Conservation (phyloP, 805 yeast species). For the Candida piceae region DNA sequence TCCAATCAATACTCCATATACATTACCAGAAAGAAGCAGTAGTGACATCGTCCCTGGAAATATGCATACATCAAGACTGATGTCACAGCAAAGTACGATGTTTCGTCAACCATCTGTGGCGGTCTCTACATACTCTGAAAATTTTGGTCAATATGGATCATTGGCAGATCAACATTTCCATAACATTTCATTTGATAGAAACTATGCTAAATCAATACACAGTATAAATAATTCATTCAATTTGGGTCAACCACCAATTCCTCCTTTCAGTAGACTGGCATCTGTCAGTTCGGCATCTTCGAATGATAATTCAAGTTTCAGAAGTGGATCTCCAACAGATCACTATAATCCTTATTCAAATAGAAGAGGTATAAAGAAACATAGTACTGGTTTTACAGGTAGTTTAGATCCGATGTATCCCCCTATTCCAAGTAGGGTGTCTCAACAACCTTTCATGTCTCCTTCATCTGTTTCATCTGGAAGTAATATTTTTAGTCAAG, state of each 20-base stretch:
- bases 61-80: neutral
- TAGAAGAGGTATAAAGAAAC: slow-evolving; percentile 24
- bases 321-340: slow-evolving; percentile 27
- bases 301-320: slow-evolving; percentile 18
- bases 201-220: slow-evolving; percentile 11
- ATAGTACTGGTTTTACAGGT: slow-evolving; percentile 2
- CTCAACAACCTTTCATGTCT: slow-evolving; percentile 6
- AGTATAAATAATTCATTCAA: slow-evolving; percentile 7
- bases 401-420: slow-evolving; percentile 1
- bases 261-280: slow-evolving; percentile 12
- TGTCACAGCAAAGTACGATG: neutral
- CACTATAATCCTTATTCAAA: slow-evolving; percentile 20
- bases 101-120: slow-evolving; percentile 2
- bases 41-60: slow-evolving; percentile 1
- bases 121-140: slow-evolving; percentile 1
- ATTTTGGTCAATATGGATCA: neutral
- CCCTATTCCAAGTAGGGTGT: neutral
- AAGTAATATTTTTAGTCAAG: slow-evolving; percentile 21
- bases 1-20: slow-evolving; percentile 45
- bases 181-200: slow-evolving; percentile 15
- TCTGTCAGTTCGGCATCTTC: slow-evolving; percentile 25
- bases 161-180: neutral
- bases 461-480: slow-evolving; percentile 14
- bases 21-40: slow-evolving; percentile 5
- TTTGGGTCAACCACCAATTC: slow-evolving; percentile 4